Evolutionary conservation across 805 yeast species (phyloP).

Genomic region (Ogataea pignaliae): DNA sequence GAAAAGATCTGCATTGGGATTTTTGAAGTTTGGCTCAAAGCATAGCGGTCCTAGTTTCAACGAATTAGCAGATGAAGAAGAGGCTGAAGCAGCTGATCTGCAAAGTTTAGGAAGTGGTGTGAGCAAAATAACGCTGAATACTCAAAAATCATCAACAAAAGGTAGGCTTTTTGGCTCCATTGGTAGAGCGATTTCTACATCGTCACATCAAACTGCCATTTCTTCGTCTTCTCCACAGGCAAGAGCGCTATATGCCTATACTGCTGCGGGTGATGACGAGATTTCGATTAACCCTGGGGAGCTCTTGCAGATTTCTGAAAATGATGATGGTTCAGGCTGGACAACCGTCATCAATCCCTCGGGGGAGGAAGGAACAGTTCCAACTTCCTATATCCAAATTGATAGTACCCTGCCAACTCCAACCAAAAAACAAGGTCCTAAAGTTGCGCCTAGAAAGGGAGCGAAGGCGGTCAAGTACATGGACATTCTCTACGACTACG

Average conservation of each 20-base stretch:
- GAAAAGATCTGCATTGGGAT: slow-evolving; percentile 54
- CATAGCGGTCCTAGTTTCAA: not conserved
- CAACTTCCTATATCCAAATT: slow-evolving; percentile 69
- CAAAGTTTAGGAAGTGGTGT: slow-evolving; percentile 25
- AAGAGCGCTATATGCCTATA: slow-evolving; percentile 60
- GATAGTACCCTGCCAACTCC: slow-evolving; percentile 10
- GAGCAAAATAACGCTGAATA: slow-evolving; percentile 20
- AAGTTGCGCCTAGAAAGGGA: slow-evolving; percentile 68
- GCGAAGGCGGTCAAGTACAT: slow-evolving; percentile 60
- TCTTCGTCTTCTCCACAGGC: slow-evolving; percentile 12
- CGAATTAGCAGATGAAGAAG: slow-evolving; percentile 7
- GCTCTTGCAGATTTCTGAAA: slow-evolving; percentile 47
- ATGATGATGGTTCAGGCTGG: slow-evolving; percentile 95
- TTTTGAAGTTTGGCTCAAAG: slow-evolving; percentile 18
- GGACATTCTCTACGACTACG: slow-evolving; percentile 71
- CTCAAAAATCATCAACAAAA: slow-evolving; percentile 18
- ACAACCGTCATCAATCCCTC: slow-evolving; percentile 50
- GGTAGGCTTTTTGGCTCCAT: slow-evolving; percentile 24
- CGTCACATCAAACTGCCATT: slow-evolving; percentile 3
- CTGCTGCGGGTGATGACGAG: slow-evolving; percentile 74
- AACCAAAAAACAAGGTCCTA: slow-evolving; percentile 57
- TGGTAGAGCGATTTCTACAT: slow-evolving; percentile 13
- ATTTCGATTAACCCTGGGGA: slow-evolving; percentile 59
- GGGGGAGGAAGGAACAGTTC: slow-evolving; percentile 70
- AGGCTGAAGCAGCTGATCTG: slow-evolving; percentile 19